phyloP scores from a whole-genome alignment of 345 rosid species.

The Eucalyptus curtisii region DNA sequence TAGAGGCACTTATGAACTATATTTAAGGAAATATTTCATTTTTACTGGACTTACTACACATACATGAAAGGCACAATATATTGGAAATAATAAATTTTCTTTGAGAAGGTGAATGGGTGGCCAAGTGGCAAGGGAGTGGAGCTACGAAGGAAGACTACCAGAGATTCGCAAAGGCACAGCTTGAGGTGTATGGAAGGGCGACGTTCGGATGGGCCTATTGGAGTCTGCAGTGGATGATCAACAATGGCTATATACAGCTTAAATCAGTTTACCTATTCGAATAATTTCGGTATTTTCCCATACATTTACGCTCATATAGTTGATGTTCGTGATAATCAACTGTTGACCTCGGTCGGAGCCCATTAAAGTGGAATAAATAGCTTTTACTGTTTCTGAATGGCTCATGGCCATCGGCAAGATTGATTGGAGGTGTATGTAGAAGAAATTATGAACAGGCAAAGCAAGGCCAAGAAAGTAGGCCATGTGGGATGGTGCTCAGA shows the following conservation, averaged over 20 bases:
- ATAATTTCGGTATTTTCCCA: background rate
- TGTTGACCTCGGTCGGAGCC: background rate
- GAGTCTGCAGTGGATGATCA: conserved; percentile 56
- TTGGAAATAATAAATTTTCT: too few relatives aligned
- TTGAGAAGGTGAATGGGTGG: conserved; percentile 49
- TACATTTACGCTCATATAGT: background rate
- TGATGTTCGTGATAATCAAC: background rate
- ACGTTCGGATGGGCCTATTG: conserved; percentile 65
- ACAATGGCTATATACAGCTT: conserved; percentile 28
- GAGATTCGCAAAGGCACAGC: conserved; percentile 31
- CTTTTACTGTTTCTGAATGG: background rate
- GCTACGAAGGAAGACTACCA: conserved; percentile 41
- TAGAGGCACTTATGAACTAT: background rate
- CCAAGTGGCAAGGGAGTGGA: conserved; percentile 31
- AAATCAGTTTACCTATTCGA: background rate
- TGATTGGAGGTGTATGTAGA: background rate
- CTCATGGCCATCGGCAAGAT: background rate
- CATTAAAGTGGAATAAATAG: background rate
- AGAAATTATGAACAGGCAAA: background rate
- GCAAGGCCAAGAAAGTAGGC: background rate
- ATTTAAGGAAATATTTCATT: background rate
- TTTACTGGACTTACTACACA: background rate
- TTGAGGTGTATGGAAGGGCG: conserved; percentile 32
- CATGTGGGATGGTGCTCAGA: background rate
- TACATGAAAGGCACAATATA: background rate